These are phyloP conservation scores for Fusarium incarnatum DNA, from an alignment of 2,329 filamentous ascomycete species.

Conservation along the genomic window DNA sequence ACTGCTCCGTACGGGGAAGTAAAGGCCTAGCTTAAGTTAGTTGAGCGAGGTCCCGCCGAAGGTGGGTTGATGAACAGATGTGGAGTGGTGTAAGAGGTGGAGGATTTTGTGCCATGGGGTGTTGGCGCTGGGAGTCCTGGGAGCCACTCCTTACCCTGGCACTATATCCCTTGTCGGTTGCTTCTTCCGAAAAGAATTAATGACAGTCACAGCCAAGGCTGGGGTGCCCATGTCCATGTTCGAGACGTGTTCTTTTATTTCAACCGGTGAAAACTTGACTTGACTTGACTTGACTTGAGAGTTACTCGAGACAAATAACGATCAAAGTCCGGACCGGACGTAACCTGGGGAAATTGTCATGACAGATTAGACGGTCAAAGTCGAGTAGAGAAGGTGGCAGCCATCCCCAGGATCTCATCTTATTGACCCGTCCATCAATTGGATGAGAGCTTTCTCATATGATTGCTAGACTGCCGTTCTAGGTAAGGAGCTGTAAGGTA, in stretches of 20 bases:
- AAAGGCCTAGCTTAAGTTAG: slow-evolving; percentile 43
- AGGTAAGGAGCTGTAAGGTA: slow-evolving; percentile 33
- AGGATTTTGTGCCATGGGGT: slow-evolving; percentile 42
- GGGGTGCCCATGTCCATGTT: slow-evolving; percentile 23
- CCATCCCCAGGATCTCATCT: slow-evolving; percentile 36
- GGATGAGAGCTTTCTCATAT: slow-evolving; percentile 21
- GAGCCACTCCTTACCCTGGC: slow-evolving; percentile 17
- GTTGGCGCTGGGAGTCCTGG: slow-evolving; percentile 3
- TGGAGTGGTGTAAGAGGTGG: slow-evolving; percentile 46
- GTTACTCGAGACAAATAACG: background rate
- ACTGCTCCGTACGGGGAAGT: slow-evolving; percentile 43
- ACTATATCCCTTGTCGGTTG: slow-evolving; percentile 32
- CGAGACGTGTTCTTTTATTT: slow-evolving; percentile 32
- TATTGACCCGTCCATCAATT: slow-evolving; percentile 15
- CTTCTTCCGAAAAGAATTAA: slow-evolving; percentile 33
- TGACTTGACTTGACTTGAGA: too few relatives aligned
- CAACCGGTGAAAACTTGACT: slow-evolving; percentile 4
- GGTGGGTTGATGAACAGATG: slow-evolving; percentile 48
- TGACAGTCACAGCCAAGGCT: slow-evolving; percentile 18
- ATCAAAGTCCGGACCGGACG: background rate
- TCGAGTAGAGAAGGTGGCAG: slow-evolving; percentile 26
- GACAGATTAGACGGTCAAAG: background rate
- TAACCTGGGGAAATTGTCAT: slow-evolving; percentile 17
- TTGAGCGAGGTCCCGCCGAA: slow-evolving; percentile 49
- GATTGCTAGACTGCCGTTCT: slow-evolving; percentile 20